Base-by-base conservation (phyloP, 768 basidiomycete species). In the Coprinellus aureogranulatus region DNA sequence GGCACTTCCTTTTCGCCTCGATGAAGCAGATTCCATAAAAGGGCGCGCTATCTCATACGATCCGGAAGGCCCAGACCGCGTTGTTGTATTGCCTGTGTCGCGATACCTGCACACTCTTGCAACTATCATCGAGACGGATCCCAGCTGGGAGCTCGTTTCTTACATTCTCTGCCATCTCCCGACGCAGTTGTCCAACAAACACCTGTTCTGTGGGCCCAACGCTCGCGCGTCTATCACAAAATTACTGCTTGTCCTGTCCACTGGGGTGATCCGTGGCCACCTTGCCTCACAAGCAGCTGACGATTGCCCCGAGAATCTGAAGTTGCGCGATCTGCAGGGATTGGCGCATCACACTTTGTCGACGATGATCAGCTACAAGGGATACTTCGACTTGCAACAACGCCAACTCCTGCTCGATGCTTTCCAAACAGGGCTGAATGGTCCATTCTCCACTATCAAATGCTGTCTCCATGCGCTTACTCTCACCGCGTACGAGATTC, bases 131-230 rank as follows among this genome's bases (percentile, higher is more conserved):
- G 82, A 87, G 57, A 77, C 77, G 41, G 94, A 94, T 64, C 82
- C 77, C 46, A 91, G 87, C 60, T 98, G 96, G 95, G 97, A 98
- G 58, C 78, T 98, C 40, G 78, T 97, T 11, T 93, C 94, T 2
- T 98, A 97, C 65, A 77, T 94, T 4, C 78, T 99, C 4, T 93
- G 90, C 66, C 90, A 96, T 73, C 80, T 99, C 0, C 95, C 97
- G 1, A 79, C 86, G 9, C 94, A 98, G 67, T 80, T 98, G 10
- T 79, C 90, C 57, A 98, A 98, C 80, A 98, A 98, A 70, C 94
- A 98, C 65, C 79, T 98, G 53, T 95, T 97, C 70, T 97, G 95
- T 67, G 97, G 97, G 1, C 92, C 92, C 0, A 84, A 85, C 51
- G 86, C 89, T 27, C 77, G 86, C n/a, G 71, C 67, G 14, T 80